phyloP scores from a whole-genome alignment of 495 filamentous ascomycete species.

The Xylaria flabelliformis region DNA sequence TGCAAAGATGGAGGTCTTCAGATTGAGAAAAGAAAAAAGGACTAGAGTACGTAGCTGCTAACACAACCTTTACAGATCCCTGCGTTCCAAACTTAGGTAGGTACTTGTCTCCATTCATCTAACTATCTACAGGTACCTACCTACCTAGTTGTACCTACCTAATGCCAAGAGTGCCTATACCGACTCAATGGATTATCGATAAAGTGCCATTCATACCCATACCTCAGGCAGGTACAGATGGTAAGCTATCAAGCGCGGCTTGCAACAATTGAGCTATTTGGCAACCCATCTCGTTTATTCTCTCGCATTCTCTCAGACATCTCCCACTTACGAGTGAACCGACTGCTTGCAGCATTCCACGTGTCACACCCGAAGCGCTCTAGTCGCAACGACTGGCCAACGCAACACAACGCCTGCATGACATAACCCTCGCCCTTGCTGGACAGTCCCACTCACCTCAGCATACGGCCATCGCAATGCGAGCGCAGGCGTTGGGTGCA shows the following conservation, averaged over 20 bases:
- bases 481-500: not conserved
- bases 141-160: not conserved
- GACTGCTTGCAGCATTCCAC: not conserved
- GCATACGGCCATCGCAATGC: slow-evolving; percentile 23
- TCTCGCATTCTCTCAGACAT: not conserved
- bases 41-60: not conserved
- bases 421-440: slow-evolving; percentile 13
- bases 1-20: not conserved
- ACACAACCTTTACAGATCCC: not conserved
- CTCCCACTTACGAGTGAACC: not conserved
- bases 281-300: not conserved
- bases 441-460: not conserved
- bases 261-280: slow-evolving; percentile 1
- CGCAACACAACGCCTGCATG: slow-evolving; percentile 7
- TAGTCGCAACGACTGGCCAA: not conserved
- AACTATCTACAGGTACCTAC: too few relatives aligned
- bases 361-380: not conserved
- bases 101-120: too few relatives aligned
- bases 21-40: slow-evolving; percentile 1
- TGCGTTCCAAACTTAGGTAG: too few relatives aligned
- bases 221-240: not conserved
- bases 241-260: slow-evolving; percentile 25
- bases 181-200: slow-evolving; percentile 5
- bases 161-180: not conserved
- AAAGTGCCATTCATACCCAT: slow-evolving; percentile 1